phyloP scores from a whole-genome alignment of 164 flowering plant species.

The Buxus sempervirens region DNA sequence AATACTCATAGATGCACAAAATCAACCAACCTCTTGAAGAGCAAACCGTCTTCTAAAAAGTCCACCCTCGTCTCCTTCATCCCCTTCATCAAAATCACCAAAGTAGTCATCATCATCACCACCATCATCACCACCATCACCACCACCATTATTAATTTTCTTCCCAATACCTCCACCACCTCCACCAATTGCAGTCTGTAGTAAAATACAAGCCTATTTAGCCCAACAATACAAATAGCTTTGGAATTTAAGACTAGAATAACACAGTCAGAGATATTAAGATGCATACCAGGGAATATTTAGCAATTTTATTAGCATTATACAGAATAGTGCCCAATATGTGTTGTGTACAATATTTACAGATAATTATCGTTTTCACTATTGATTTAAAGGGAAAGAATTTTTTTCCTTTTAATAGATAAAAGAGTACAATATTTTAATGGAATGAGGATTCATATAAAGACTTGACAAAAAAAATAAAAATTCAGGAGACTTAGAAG shows the following conservation, averaged over 20 bases:
- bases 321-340: too few relatives aligned
- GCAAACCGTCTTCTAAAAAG: constrained; percentile 69
- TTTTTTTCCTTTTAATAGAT: too few relatives aligned
- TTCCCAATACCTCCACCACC: constrained; percentile 95
- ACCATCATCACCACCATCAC: constrained; percentile 96
- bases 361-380: too few relatives aligned
- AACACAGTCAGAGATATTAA: constrained; percentile 1
- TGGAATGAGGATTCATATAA: too few relatives aligned
- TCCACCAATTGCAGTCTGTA: constrained; percentile 72
- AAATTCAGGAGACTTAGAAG: not conserved
- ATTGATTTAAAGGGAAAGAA: too few relatives aligned
- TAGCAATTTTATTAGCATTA: too few relatives aligned
- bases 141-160: constrained; percentile 77
- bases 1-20: too few relatives aligned
- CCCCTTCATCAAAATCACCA: constrained; percentile 94
- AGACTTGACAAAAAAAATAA: not conserved
- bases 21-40: constrained; percentile 69
- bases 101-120: constrained; percentile 98
- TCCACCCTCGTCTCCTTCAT: constrained; percentile 96
- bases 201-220: constrained; percentile 10
- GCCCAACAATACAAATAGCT: not conserved
- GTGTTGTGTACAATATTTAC: too few relatives aligned
- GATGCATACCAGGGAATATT: not conserved
- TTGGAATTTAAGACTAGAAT: not conserved
- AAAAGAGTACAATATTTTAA: too few relatives aligned